These are phyloP conservation scores for Plectosphaerella plurivora DNA, from an alignment of 2,329 filamentous ascomycete genomes.

Conservation along the genomic window DNA sequence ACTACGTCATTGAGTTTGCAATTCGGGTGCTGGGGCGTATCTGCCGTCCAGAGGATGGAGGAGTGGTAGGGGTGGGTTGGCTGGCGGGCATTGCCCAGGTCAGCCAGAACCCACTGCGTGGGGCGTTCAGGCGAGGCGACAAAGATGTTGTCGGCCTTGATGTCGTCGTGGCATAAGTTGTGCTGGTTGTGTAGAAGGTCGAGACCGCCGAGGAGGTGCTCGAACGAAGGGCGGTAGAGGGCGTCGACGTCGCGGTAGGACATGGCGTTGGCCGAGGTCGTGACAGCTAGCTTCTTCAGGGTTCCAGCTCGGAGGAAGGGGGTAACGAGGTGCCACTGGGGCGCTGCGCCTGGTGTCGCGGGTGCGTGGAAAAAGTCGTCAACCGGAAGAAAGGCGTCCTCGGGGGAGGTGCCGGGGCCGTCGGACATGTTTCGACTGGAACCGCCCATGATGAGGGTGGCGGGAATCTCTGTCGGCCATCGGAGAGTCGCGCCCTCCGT, in stretches of 20 bases:
- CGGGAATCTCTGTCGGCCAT: conserved; percentile 27
- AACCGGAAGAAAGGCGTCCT: conserved; percentile 19
- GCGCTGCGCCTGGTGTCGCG: conserved; percentile 2
- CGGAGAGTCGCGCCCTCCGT: conserved; percentile 4
- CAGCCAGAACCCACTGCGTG: conserved; percentile 23
- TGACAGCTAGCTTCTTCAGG: conserved; percentile 17
- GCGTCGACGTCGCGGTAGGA: conserved; percentile 20
- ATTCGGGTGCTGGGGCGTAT: conserved; percentile 21
- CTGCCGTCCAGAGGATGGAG: conserved; percentile 21
- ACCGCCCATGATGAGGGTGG: conserved; percentile 22
- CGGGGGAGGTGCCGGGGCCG: not conserved
- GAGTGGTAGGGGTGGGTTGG: conserved; percentile 22
- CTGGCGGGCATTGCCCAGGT: conserved; percentile 25
- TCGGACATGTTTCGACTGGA: not conserved
- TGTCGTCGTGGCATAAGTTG: conserved; percentile 25
- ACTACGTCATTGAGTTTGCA: conserved; percentile 26
- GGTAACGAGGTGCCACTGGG: conserved; percentile 23
- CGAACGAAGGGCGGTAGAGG: conserved; percentile 21
- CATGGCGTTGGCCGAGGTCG: conserved; percentile 6
- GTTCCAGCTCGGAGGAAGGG: conserved; percentile 20
- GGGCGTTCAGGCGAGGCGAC: conserved; percentile 9
- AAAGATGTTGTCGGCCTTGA: conserved; percentile 27
- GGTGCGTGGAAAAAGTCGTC: conserved; percentile 22
- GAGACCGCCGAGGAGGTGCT: conserved; percentile 20
- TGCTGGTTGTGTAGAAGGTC: conserved; percentile 17